Evolutionary conservation across 441 rosid species (phyloP).

Genomic region (Breynia disticha): DNA sequence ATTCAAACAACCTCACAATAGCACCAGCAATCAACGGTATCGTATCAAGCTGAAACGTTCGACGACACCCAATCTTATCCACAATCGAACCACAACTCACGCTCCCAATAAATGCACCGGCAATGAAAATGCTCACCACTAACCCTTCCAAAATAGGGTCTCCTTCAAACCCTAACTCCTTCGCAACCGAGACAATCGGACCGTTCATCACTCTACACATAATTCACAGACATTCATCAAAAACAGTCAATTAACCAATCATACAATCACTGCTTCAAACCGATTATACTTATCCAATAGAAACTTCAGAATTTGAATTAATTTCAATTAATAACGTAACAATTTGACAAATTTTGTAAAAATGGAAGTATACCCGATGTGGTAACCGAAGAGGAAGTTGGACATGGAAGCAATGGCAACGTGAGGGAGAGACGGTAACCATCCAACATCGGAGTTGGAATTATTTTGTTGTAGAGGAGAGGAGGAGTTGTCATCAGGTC

Average conservation of each 20-base stretch:
- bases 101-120: slow-evolving; percentile 78
- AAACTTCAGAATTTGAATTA: no score
- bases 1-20: slow-evolving; percentile 33
- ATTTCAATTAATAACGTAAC: no score
- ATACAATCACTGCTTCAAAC: no score
- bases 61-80: slow-evolving; percentile 58
- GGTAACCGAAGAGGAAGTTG: slow-evolving; percentile 77
- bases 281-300: no score
- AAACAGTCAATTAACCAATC: background rate
- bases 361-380: slow-evolving; percentile 40
- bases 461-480: slow-evolving; percentile 7
- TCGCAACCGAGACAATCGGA: slow-evolving; percentile 59
- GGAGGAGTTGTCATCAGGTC: slow-evolving; percentile 25
- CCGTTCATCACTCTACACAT: slow-evolving; percentile 72
- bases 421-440: slow-evolving; percentile 68
- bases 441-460: slow-evolving; percentile 37
- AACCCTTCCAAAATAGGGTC: slow-evolving; percentile 60
- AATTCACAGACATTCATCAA: slow-evolving; percentile 6
- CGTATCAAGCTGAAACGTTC: slow-evolving; percentile 52
- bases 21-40: slow-evolving; percentile 63
- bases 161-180: slow-evolving; percentile 72
- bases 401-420: slow-evolving; percentile 58
- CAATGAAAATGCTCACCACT: slow-evolving; percentile 74
- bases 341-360: background rate
- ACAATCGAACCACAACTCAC: slow-evolving; percentile 42